Evolutionary conservation across 2,329 filamentous ascomycete species (phyloP), one percentile per base, ranked within the genome.

Genomic region (Fusarium hostae): DNA sequence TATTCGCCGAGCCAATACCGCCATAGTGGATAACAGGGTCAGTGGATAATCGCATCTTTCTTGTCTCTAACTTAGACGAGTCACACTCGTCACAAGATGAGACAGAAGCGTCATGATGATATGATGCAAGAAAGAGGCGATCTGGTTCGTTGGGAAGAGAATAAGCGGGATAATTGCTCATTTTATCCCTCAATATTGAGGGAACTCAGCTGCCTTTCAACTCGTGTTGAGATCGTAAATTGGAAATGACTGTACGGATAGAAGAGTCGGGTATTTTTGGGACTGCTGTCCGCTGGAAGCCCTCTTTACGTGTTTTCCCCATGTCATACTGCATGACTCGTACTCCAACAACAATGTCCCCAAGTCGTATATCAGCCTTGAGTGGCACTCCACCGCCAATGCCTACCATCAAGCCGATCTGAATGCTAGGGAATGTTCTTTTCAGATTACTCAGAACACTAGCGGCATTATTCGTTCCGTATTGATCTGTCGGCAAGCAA

Each of bases 361-460:
- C 78, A 0, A 79, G 51, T 1, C 75, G 60, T 7, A 79, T 55
- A 12, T 79, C 77, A 9, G 41, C 55, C 13, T 28, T 63, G 9
- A 34, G 57, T 0, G 70, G 70, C 1, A 34, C 68, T 0, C 74
- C 77, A 0, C 77, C 77, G 0, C 75, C 76, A 16, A 78, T 76
- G 0, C 76, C 77, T 0, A 78, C 77, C 67, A 78, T 77, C 30
- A 79, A 2, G 0, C 48, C 68, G 0, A 65, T 10, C 0, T 47
- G 10, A 0, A 75, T 51, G 0, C 37, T 57, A 0, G 48, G 86
- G 68, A 83, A 89, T 39, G 91, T 86, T 3, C 54, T 40, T 4
- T 6, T n/a, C 4, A 74, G 4, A 1, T 71, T 13, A 1, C 48
- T 68, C 83, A 68, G 6, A 0, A 78, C 75, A 3, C 16, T 71